Evolutionary conservation across 2,329 filamentous ascomycete genomes (phyloP).

Genomic region (Nemania abortiva): DNA sequence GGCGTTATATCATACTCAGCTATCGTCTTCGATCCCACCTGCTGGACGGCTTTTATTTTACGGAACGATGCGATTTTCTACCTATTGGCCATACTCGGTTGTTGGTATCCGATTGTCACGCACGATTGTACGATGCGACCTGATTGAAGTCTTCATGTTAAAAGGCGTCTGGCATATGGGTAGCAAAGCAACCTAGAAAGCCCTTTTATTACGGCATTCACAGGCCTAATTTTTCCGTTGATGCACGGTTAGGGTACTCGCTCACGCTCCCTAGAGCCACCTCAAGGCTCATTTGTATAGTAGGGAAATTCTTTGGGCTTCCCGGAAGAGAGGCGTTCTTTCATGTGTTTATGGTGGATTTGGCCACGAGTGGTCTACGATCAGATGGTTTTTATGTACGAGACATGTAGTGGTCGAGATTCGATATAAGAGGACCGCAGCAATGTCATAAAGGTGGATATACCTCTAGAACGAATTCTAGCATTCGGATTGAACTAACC

Average conservation of each 20-base stretch:
- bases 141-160: constrained; percentile 36
- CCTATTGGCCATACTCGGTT: constrained; percentile 15
- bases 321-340: constrained; percentile 34
- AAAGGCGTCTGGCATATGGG: constrained; percentile 41
- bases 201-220: constrained; percentile 42
- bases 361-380: constrained; percentile 32
- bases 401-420: constrained; percentile 35
- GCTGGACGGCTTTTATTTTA: constrained; percentile 40
- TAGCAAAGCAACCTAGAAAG: constrained; percentile 32
- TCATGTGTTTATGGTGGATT: constrained; percentile 36
- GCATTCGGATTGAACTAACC: constrained; percentile 31
- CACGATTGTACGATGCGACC: constrained; percentile 41
- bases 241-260: constrained; percentile 37
- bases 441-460: constrained; percentile 33
- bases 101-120: constrained; percentile 29
- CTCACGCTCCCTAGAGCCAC: constrained; percentile 39
- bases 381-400: constrained; percentile 41
- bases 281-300: constrained; percentile 45
- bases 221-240: constrained; percentile 39
- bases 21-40: constrained; percentile 35
- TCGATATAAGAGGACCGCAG: constrained; percentile 18
- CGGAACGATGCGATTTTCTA: constrained; percentile 25
- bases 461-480: constrained; percentile 36
- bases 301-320: constrained; percentile 33
- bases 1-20: constrained; percentile 42